Conservation (phyloP, 2,329 filamentous ascomycete species). For the Neonectria sp. region DNA sequence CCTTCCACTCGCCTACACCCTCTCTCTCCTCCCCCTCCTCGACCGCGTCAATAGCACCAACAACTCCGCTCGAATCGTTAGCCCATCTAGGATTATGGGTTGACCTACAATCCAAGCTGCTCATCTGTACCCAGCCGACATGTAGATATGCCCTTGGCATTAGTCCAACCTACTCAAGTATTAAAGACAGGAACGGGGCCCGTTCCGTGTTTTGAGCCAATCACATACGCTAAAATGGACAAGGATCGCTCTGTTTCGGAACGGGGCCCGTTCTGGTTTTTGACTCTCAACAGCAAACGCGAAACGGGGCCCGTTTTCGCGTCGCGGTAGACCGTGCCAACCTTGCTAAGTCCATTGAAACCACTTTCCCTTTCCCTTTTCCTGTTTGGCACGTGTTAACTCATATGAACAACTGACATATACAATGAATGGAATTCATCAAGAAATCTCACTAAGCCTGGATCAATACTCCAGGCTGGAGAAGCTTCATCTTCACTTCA, state of each 20-base stretch:
- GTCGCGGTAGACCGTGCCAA: conserved; percentile 8
- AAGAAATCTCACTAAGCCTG: not conserved
- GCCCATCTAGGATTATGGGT: too few species aligned
- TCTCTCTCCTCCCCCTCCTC: too few species aligned
- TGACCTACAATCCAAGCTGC: too few species aligned
- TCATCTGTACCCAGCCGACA: too few species aligned
- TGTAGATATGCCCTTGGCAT: too few species aligned
- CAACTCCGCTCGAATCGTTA: too few species aligned
- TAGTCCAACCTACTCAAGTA: conserved; percentile 8
- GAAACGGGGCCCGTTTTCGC: conserved; percentile 6
- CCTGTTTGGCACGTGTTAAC: too few species aligned
- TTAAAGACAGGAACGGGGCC: conserved; percentile 5
- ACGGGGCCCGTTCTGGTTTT: conserved; percentile 2
- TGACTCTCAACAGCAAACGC: not conserved
- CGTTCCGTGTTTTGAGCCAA: conserved; percentile 1
- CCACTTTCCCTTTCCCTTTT: not conserved
- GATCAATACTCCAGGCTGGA: conserved; percentile 7
- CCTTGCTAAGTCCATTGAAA: not conserved
- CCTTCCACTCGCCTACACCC: too few species aligned
- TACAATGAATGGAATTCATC: not conserved
- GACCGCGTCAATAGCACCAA: too few species aligned
- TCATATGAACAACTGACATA: too few species aligned
- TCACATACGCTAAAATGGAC: conserved; percentile 4
- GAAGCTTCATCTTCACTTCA: conserved; percentile 6
- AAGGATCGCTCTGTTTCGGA: not conserved